Evolutionary conservation across 1,284 basidiomycete species (phyloP).

Genomic region (Melampsora americana): DNA sequence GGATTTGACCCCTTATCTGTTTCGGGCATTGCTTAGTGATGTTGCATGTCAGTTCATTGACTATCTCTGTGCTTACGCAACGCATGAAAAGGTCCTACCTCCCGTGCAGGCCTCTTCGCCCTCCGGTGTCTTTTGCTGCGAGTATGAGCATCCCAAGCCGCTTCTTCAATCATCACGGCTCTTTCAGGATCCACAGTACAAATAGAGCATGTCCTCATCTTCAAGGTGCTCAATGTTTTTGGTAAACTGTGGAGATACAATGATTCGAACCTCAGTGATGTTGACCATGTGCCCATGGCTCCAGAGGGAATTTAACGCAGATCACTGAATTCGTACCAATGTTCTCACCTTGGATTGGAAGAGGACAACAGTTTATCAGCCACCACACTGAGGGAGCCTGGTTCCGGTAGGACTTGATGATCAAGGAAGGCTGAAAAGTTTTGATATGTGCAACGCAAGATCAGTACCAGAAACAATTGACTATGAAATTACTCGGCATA

Average conservation of each 20-base stretch:
- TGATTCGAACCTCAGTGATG: not conserved
- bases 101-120: not conserved
- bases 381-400: conserved; percentile 4
- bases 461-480: not conserved
- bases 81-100: too few species aligned
- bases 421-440: conserved; percentile 20
- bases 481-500: not conserved
- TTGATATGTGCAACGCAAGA: conserved; percentile 6
- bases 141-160: conserved; percentile 25
- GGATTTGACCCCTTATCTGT: too few species aligned
- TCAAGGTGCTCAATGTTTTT: conserved; percentile 5
- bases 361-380: conserved; percentile 17
- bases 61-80: too few species aligned
- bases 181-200: conserved; percentile 20
- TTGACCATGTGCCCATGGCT: not conserved
- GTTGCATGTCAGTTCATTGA: too few species aligned
- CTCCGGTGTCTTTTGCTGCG: conserved; percentile 23
- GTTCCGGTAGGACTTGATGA: conserved; percentile 3
- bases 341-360: conserved; percentile 5
- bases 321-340: not conserved
- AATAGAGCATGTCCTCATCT: conserved; percentile 19
- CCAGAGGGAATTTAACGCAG: not conserved
- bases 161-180: conserved; percentile 28
- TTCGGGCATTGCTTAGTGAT: too few species aligned
- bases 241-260: not conserved